Conservation (phyloP, 257 asterid genomes). For the Solanum virginianum region DNA sequence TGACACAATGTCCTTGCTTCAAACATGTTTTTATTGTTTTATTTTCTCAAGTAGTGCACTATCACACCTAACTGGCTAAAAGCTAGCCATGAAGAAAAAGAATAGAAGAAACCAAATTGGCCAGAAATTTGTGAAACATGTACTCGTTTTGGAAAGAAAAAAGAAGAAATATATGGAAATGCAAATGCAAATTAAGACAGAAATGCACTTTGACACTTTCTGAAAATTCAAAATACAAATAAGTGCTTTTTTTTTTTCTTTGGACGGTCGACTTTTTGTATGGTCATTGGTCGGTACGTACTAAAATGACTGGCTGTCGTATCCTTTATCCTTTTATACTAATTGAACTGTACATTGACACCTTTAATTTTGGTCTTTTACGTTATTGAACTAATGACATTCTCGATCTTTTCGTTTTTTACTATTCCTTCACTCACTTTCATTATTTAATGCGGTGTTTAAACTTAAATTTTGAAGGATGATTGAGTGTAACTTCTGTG, state of each 20-base stretch:
- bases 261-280: slow-evolving; percentile 35
- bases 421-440: background rate
- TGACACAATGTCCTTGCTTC: background rate
- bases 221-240: slow-evolving; percentile 2
- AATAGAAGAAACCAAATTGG: background rate
- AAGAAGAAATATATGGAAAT: background rate
- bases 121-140: background rate
- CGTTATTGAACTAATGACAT: background rate
- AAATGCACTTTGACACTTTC: slow-evolving; percentile 11
- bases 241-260: slow-evolving; percentile 33
- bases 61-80: background rate
- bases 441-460: background rate
- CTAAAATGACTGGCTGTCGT: background rate
- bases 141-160: background rate
- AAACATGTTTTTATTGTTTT: background rate
- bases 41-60: background rate
- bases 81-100: background rate
- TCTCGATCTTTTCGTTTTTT: background rate
- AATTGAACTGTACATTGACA: background rate
- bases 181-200: slow-evolving; percentile 10
- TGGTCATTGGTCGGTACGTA: background rate
- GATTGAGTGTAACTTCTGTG: no score
- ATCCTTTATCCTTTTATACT: background rate
- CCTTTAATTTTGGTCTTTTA: background rate
- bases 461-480: no score